Conservation (phyloP, 768 basidiomycete genomes). For the Kwoniella sp. region DNA sequence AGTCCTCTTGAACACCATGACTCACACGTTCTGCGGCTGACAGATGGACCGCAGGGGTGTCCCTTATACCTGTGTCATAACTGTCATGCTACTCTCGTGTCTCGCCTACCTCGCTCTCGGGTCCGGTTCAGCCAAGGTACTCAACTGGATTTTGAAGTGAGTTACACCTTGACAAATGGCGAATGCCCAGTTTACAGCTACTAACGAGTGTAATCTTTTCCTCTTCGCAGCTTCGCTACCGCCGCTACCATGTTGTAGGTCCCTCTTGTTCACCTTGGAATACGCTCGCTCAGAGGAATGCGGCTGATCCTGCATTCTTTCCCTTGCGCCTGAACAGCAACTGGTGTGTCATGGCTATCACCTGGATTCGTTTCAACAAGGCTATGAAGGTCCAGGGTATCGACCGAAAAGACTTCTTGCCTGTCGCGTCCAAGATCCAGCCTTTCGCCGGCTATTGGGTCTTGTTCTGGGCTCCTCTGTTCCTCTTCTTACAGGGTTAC, state of each 20-base stretch:
- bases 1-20: neutral
- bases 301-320: neutral
- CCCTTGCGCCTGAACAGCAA: neutral
- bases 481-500: conserved; percentile 23
- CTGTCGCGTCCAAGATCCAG: conserved; percentile 7
- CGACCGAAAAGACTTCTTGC: conserved; percentile 13
- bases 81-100: conserved; percentile 29
- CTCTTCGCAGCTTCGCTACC: conserved; percentile 4
- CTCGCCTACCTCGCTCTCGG: conserved; percentile 38
- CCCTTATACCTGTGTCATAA: conserved; percentile 30
- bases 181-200: neutral
- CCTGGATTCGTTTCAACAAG: conserved; percentile 38
- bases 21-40: neutral
- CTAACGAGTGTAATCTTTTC: conserved; percentile 13
- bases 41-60: conserved; percentile 16
- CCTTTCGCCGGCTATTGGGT: conserved; percentile 31
- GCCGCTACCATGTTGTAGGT: conserved; percentile 24
- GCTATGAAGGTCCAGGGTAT: conserved; percentile 42
- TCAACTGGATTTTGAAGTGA: conserved; percentile 35
- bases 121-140: conserved; percentile 32
- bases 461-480: conserved; percentile 20
- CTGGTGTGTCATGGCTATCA: conserved; percentile 27
- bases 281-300: neutral
- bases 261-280: neutral
- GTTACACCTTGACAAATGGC: neutral